A percentile compares a stretch with the other conserved stretches of the same genome.
phyloP scores from a whole-genome alignment of 345 rosid species.

The Salix arbutifolia region DNA sequence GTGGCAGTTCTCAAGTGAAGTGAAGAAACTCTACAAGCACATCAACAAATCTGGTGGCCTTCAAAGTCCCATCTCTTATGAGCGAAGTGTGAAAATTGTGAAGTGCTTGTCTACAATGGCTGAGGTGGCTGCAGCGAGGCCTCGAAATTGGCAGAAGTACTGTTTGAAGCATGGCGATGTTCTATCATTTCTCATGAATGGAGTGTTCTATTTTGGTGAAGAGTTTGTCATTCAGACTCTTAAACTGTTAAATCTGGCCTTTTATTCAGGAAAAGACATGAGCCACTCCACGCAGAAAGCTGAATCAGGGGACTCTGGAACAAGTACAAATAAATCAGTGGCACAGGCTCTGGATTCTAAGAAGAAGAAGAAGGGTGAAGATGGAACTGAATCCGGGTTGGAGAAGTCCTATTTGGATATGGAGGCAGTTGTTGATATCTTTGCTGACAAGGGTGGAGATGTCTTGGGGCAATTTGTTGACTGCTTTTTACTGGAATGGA shows the following conservation, averaged over 20 bases:
- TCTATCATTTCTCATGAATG: conserved; percentile 74
- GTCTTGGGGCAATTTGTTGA: conserved; percentile 85
- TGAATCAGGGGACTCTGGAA: conserved; percentile 61
- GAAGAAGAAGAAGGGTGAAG: conserved; percentile 93
- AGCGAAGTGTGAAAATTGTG: conserved; percentile 90
- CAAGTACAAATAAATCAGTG: conserved; percentile 58
- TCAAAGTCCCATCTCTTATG: conserved; percentile 75
- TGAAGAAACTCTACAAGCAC: conserved; percentile 75
- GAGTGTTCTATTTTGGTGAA: conserved; percentile 78
- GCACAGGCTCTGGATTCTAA: conserved; percentile 67
- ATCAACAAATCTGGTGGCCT: conserved; percentile 88
- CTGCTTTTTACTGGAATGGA: conserved; percentile 92
- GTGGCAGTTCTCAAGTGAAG: conserved; percentile 94
- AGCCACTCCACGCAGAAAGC: conserved; percentile 55
- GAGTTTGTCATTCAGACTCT: conserved; percentile 89
- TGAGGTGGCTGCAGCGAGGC: conserved; percentile 90
- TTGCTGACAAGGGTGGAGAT: conserved; percentile 63
- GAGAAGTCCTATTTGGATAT: conserved; percentile 88
- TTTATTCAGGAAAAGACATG: conserved; percentile 84
- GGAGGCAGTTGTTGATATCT: conserved; percentile 78
- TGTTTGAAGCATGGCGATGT: conserved; percentile 83
- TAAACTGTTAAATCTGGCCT: conserved; percentile 80
- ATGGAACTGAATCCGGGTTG: conserved; percentile 66
- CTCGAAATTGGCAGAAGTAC: conserved; percentile 98
- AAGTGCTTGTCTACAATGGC: conserved; percentile 87